These are phyloP conservation scores for Coniochaeta ligniaria DNA, from an alignment of 2,329 filamentous ascomycete species.

Conservation along the genomic window DNA sequence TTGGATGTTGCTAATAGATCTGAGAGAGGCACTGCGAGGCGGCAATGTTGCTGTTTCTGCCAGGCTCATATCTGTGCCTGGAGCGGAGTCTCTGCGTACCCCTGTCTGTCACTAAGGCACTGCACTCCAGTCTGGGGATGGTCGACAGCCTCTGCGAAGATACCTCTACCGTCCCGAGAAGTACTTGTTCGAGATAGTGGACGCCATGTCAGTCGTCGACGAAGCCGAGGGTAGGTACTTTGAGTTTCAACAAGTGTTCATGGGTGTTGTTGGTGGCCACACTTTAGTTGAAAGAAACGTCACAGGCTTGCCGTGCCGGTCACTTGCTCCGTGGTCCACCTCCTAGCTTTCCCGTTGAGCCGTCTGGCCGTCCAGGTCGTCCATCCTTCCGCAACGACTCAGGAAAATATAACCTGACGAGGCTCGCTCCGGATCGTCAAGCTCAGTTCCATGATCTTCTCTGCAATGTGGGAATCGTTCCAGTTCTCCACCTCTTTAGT, in stretches of 20 bases:
- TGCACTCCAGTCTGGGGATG: too few relatives aligned
- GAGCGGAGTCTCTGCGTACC: too few relatives aligned
- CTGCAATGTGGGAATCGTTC: neutral
- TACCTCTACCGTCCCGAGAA: too few relatives aligned
- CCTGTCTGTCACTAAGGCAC: too few relatives aligned
- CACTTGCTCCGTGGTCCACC: neutral
- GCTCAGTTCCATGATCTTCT: neutral
- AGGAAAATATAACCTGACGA: neutral
- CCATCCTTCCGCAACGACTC: neutral
- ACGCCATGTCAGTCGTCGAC: too few relatives aligned
- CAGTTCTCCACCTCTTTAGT: neutral
- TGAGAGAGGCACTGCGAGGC: neutral
- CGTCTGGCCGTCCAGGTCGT: neutral
- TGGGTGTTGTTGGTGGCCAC: too few relatives aligned
- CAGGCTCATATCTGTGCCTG: too few relatives aligned
- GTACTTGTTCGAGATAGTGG: too few relatives aligned
- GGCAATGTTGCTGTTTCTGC: neutral
- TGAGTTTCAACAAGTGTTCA: too few relatives aligned
- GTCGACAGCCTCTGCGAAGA: too few relatives aligned
- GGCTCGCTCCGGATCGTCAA: constrained; percentile 1
- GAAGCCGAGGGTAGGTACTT: too few relatives aligned
- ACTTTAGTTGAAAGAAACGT: neutral
- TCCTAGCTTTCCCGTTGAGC: neutral
- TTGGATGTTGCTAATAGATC: neutral
- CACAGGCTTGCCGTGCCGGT: neutral